Percentiles rank a stretch among this genome's conserved stretches.
Conservation (phyloP, 2,329 filamentous ascomycete species). For the Cephalotrichum gorgonifer region DNA sequence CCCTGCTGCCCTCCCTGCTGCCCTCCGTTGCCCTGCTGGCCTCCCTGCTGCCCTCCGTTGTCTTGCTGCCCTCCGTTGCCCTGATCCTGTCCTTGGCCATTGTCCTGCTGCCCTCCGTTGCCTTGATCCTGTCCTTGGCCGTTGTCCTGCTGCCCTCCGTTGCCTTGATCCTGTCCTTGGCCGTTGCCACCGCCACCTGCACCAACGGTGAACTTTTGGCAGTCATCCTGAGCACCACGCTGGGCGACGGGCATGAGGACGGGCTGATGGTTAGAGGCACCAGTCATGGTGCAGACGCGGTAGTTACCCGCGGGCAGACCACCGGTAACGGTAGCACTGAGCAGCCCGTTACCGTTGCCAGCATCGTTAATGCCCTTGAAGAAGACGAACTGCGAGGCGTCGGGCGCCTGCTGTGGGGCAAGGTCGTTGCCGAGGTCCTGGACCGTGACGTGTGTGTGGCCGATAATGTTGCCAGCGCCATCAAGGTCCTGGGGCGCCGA, state of each 20-base stretch:
- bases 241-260: conserved; percentile 58
- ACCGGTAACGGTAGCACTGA: conserved; percentile 41
- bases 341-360: conserved; percentile 43
- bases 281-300: conserved; percentile 53
- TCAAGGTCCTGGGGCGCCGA: conserved; percentile 45
- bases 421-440: conserved; percentile 41
- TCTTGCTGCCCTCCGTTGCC: conserved; percentile 8
- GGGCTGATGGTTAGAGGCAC: conserved; percentile 56
- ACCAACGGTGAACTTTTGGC: conserved; percentile 46
- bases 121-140: conserved; percentile 9
- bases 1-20: conserved; percentile 2
- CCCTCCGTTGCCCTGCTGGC: conserved; percentile 5
- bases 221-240: conserved; percentile 57
- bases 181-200: conserved; percentile 12
- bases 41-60: conserved; percentile 6
- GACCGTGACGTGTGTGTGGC: conserved; percentile 49
- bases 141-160: conserved; percentile 7
- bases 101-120: conserved; percentile 8
- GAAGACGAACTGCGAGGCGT: conserved; percentile 45
- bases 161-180: conserved; percentile 8
- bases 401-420: conserved; percentile 40
- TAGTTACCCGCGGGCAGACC: conserved; percentile 54
- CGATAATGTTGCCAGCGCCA: conserved; percentile 37
- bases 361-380: conserved; percentile 59
- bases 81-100: conserved; percentile 8